A percentile compares a stretch with the other conserved stretches of the same genome.
Conservation (phyloP, 345 rosid genomes). For the Moringa oleifera region DNA sequence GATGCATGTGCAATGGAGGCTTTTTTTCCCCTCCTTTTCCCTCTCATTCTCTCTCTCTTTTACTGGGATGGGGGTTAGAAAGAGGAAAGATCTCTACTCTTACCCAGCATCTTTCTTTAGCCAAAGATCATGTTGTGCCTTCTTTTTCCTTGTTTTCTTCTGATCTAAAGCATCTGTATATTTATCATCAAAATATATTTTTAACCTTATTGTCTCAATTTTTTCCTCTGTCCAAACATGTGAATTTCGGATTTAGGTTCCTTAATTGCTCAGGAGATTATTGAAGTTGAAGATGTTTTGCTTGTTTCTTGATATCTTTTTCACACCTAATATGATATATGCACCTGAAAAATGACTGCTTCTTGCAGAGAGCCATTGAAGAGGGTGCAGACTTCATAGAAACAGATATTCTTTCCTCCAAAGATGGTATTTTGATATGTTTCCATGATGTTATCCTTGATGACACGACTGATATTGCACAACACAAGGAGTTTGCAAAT, state of each 20-base stretch:
- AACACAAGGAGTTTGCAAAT: constrained; percentile 71
- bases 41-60: no score
- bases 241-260: neutral
- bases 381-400: constrained; percentile 97
- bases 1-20: no score
- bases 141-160: neutral
- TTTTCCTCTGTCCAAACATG: neutral
- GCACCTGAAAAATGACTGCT: constrained; percentile 4
- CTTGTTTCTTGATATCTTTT: neutral
- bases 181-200: no score
- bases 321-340: neutral
- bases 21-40: no score
- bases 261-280: neutral
- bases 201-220: neutral
- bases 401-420: constrained; percentile 69
- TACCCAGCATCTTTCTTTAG: no score
- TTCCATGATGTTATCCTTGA: constrained; percentile 79
- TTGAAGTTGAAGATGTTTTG: neutral
- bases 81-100: no score
- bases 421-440: constrained; percentile 84
- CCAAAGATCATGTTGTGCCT: neutral
- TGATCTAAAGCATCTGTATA: neutral
- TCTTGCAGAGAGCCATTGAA: constrained; percentile 81
- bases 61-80: no score
- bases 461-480: constrained; percentile 60